Evolutionary conservation across 2,329 filamentous ascomycete genomes (phyloP).

Genomic region (Diplodia seriata): DNA sequence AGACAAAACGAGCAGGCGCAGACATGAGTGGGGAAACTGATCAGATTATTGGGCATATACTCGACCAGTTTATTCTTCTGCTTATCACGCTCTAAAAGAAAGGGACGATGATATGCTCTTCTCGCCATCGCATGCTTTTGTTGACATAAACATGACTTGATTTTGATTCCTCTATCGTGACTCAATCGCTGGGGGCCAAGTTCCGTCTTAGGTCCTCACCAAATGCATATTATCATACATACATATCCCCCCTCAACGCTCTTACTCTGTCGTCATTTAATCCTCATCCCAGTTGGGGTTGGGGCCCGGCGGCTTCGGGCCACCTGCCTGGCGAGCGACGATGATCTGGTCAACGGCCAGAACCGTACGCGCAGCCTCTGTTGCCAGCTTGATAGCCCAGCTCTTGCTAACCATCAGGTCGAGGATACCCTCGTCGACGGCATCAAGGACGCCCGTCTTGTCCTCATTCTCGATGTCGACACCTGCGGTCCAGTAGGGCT

Average conservation of each 20-base stretch:
- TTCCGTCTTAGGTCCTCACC: not conserved
- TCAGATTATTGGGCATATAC: too few relatives aligned
- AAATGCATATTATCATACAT: slow-evolving; percentile 30
- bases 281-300: slow-evolving; percentile 82
- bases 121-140: not conserved
- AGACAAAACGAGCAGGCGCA: too few relatives aligned
- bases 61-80: too few relatives aligned
- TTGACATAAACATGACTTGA: slow-evolving; percentile 11
- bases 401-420: slow-evolving; percentile 91
- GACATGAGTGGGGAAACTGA: too few relatives aligned
- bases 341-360: slow-evolving; percentile 99
- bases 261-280: slow-evolving; percentile 37
- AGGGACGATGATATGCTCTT: not conserved
- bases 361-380: slow-evolving; percentile 91
- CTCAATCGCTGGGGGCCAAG: not conserved
- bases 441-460: slow-evolving; percentile 80
- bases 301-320: slow-evolving; percentile 93
- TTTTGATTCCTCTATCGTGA: slow-evolving; percentile 24
- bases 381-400: slow-evolving; percentile 97
- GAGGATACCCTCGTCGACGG: slow-evolving; percentile 85
- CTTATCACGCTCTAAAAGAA: too few relatives aligned
- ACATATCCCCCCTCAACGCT: not conserved
- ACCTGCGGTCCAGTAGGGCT: slow-evolving; percentile 78
- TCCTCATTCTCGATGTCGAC: slow-evolving; percentile 93
- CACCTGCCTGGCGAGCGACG: slow-evolving; percentile 94